These are phyloP conservation scores for Psophocarpus tetragonolobus DNA, from an alignment of 306 rosid genomes.

Conservation along the genomic window DNA sequence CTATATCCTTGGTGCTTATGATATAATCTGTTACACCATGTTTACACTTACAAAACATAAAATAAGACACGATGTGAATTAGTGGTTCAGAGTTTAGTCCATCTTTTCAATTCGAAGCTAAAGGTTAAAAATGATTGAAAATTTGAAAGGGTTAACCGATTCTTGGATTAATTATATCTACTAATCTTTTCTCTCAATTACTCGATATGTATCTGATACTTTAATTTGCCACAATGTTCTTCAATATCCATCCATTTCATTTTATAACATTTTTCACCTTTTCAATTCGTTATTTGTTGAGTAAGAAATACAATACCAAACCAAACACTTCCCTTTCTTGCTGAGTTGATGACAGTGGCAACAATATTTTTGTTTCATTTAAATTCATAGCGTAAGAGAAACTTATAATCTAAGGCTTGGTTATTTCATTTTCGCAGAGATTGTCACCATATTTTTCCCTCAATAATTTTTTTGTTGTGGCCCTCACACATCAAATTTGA, in stretches of 20 bases:
- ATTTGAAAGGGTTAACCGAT: no score
- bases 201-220: background rate
- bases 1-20: background rate
- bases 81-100: background rate
- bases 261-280: background rate
- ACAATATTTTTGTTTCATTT: background rate
- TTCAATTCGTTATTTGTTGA: background rate
- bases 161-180: no score
- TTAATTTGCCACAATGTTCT: background rate
- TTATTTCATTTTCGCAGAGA: background rate
- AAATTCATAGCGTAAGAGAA: background rate
- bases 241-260: background rate
- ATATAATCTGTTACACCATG: background rate
- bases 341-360: background rate
- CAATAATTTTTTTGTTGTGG: background rate
- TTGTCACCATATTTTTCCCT: background rate
- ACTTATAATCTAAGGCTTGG: background rate
- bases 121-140: no score
- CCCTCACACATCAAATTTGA: background rate
- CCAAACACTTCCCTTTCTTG: background rate
- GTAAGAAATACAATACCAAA: background rate
- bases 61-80: background rate
- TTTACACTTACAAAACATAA: background rate
- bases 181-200: no score
- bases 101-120: no score